These are phyloP conservation scores for Hypoxylon cercidicola DNA, from an alignment of 495 filamentous ascomycete species.

Conservation along the genomic window DNA sequence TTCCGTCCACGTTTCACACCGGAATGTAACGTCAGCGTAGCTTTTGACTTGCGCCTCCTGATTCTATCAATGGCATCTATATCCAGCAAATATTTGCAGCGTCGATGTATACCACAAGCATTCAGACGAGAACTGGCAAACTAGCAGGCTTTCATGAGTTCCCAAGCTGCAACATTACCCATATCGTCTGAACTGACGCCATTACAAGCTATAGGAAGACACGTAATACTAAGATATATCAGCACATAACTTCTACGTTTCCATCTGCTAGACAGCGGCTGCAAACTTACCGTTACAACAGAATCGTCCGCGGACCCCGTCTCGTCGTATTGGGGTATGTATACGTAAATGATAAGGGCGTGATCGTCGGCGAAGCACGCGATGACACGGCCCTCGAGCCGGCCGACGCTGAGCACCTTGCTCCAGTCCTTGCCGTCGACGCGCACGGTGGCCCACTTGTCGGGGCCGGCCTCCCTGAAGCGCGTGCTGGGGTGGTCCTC, in stretches of 20 bases:
- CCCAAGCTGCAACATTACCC: neutral
- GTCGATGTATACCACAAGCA: neutral
- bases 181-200: neutral
- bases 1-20: neutral
- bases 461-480: conserved; percentile 69
- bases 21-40: neutral
- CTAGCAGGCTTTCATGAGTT: neutral
- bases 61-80: neutral
- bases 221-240: conserved; percentile 46
- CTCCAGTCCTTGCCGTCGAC: conserved; percentile 95
- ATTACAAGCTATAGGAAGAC: conserved; percentile 44
- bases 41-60: neutral
- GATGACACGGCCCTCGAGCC: conserved; percentile 88
- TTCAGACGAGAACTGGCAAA: neutral
- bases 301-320: conserved; percentile 71
- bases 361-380: conserved; percentile 84
- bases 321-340: conserved; percentile 76
- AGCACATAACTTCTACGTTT: conserved; percentile 1
- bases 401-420: conserved; percentile 85
- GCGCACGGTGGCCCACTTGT: conserved; percentile 83
- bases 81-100: neutral
- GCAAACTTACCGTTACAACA: conserved; percentile 76
- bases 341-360: conserved; percentile 92
- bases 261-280: neutral
- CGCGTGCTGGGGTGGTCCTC: conserved; percentile 79